Evolutionary conservation across 2,329 filamentous ascomycete genomes (phyloP), one percentile per base, ranked within the genome.

Genomic region (Penicillium sp.): DNA sequence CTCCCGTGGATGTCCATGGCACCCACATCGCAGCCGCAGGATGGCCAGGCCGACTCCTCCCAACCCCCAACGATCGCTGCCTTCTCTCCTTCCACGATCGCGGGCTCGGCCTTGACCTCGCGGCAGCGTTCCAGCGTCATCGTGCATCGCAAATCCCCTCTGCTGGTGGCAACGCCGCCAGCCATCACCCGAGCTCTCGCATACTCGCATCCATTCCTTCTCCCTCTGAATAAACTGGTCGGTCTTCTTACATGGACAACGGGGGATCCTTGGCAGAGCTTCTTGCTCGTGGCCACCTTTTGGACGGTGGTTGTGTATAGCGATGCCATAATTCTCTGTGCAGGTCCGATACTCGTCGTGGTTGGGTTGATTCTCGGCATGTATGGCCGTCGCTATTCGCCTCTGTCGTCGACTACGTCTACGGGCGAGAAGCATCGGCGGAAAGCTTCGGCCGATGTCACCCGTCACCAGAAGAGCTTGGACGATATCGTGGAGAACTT

Each of bases 401-500:
- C 93, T 4, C 81, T 97, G 56, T 96, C 93, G 40, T 96, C 91
- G 55, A 95, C 91, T 33, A 89, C 89, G 15, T 92, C 91, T 85
- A 88, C 85, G 0, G 86, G 85, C 6, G 86, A 89, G 74, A 89
- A 86, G 72, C 85, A 84, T 58, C 85, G 82, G 62, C 81, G 81
- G 37, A 78, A 79, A 19, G 77, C 63, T 17, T 60, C 78, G 2
- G 81, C 83, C 9, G 91, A 92, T 7, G 88, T 85, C 63, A 89
- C 89, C 45, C 89, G 90, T 62, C 91, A 95, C 71, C 92, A 97
- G 72, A 97, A 97, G 82, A 97, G 93, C 55, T 80, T 99, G 56
- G 95, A 99, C 75, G 95, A 99, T 80, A 99, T 99, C 63, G 91
- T 99, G 60, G 93, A 98, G 70, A 96, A 92, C 0, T 81, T 99